Evolutionary conservation across 305 asterid genomes (phyloP).

Genomic region (Fraxinus nigra): DNA sequence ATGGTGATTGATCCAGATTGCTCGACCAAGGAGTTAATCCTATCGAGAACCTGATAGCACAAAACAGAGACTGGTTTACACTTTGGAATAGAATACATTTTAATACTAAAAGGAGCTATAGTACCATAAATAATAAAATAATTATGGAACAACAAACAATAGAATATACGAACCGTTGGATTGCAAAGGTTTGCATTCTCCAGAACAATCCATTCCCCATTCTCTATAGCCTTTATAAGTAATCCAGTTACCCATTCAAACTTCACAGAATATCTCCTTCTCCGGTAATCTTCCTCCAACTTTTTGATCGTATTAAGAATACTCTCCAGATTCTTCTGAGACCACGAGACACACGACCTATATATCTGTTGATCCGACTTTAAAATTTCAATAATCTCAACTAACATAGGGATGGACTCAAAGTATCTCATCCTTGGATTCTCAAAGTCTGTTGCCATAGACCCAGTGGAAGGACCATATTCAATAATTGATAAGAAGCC

Average conservation of each 20-base stretch:
- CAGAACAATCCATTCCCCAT: slow-evolving; percentile 97
- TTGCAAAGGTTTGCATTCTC: slow-evolving; percentile 99
- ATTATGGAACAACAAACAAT: slow-evolving; percentile 3
- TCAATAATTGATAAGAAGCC: slow-evolving; percentile 53
- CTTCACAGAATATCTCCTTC: slow-evolving; percentile 53
- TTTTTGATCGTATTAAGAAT: slow-evolving; percentile 48
- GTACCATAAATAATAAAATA: neutral
- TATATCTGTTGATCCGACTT: slow-evolving; percentile 38
- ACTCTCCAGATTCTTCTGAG: slow-evolving; percentile 58
- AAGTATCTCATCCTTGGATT: slow-evolving; percentile 38
- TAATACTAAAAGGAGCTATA: neutral
- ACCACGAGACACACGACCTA: slow-evolving; percentile 57
- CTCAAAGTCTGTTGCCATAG: slow-evolving; percentile 42
- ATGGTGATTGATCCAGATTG: slow-evolving; percentile 92
- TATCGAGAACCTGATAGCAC: slow-evolving; percentile 84
- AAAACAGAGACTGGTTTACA: slow-evolving; percentile 20
- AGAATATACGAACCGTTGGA: slow-evolving; percentile 75
- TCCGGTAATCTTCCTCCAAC: slow-evolving; percentile 42
- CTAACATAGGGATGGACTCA: slow-evolving; percentile 48
- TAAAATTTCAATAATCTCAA: slow-evolving; percentile 64
- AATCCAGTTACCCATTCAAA: slow-evolving; percentile 97
- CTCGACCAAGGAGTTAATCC: slow-evolving; percentile 98
- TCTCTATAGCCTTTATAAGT: slow-evolving; percentile 86
- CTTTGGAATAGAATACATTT: neutral
- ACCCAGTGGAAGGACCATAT: slow-evolving; percentile 30